Evolutionary conservation across 768 basidiomycete species (phyloP).

Genomic region (Lentinula sp.): DNA sequence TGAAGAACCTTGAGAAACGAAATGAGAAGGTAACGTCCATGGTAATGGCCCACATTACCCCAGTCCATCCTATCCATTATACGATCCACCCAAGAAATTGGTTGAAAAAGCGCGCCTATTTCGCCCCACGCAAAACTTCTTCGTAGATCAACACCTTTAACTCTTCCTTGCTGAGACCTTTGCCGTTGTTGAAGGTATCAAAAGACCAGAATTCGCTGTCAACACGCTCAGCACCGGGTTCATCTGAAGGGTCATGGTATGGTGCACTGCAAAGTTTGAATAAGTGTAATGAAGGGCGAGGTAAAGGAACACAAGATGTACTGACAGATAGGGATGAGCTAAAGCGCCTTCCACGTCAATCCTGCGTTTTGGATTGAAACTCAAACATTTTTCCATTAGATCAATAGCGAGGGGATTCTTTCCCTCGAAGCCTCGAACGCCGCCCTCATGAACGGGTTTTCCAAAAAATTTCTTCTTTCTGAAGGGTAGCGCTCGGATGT

Average conservation of each 20-base stretch:
- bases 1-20: neutral
- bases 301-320: constrained; percentile 20
- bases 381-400: constrained; percentile 73
- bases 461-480: constrained; percentile 70
- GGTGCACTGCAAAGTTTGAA: neutral
- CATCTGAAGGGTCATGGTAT: neutral
- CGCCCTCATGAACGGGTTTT: constrained; percentile 65
- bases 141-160: constrained; percentile 4
- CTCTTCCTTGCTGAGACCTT: constrained; percentile 6
- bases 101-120: neutral
- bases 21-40: neutral
- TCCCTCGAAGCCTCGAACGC: constrained; percentile 48
- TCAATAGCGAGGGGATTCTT: constrained; percentile 46
- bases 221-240: constrained; percentile 6
- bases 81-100: neutral
- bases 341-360: constrained; percentile 87
- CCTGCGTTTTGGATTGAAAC: constrained; percentile 81
- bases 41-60: neutral
- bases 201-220: constrained; percentile 7
- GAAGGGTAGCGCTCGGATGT: constrained; percentile 85
- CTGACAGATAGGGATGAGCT: constrained; percentile 84
- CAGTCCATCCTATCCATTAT: neutral
- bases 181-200: constrained; percentile 5
- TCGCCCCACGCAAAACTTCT: constrained; percentile 1
- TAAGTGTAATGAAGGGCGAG: neutral